phyloP scores from a whole-genome alignment of 495 filamentous ascomycete species.

The Trichodelitschia bisporula region DNA sequence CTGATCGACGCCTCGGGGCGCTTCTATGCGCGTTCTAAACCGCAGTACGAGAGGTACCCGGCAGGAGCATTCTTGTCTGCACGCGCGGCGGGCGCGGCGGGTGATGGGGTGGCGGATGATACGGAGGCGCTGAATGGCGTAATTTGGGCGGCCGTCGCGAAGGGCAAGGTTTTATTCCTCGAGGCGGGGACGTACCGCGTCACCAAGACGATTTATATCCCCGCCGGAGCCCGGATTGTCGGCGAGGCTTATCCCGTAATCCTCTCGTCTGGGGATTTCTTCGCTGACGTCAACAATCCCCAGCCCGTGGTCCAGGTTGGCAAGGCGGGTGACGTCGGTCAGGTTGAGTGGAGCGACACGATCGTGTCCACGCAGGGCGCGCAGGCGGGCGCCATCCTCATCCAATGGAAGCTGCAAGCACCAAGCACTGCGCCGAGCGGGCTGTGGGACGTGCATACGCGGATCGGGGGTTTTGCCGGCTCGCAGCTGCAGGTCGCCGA shows the following conservation, averaged over 20 bases:
- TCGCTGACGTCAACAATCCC: conserved; percentile 13
- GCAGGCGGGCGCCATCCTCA: conserved; percentile 15
- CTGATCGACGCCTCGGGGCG: conserved; percentile 8
- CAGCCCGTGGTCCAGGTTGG: conserved; percentile 19
- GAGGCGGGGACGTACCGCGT: conserved; percentile 26
- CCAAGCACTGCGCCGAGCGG: conserved; percentile 15
- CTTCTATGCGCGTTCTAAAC: conserved; percentile 14
- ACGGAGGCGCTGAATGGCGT: conserved; percentile 12
- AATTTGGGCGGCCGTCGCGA: conserved; percentile 5
- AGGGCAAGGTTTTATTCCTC: conserved; percentile 13
- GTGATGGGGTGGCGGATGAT: conserved; percentile 15
- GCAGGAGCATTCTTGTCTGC: conserved; percentile 9
- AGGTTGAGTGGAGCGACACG: conserved; percentile 16
- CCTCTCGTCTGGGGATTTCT: conserved; percentile 14
- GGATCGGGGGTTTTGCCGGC: conserved; percentile 30
- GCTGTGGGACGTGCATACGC: conserved; percentile 33
- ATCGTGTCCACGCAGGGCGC: conserved; percentile 20
- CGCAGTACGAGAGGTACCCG: conserved; percentile 12
- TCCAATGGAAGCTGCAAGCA: conserved; percentile 15
- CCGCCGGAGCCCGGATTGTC: conserved; percentile 26
- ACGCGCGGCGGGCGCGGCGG: conserved; percentile 10
- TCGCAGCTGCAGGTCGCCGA: conserved; percentile 24
- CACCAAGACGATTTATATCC: conserved; percentile 29
- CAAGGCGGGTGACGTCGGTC: conserved; percentile 12
- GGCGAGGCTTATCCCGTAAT: conserved; percentile 29